phyloP scores from a whole-genome alignment of 169 alveolate genomes.

The Ichthyophthirius multifiliis region DNA sequence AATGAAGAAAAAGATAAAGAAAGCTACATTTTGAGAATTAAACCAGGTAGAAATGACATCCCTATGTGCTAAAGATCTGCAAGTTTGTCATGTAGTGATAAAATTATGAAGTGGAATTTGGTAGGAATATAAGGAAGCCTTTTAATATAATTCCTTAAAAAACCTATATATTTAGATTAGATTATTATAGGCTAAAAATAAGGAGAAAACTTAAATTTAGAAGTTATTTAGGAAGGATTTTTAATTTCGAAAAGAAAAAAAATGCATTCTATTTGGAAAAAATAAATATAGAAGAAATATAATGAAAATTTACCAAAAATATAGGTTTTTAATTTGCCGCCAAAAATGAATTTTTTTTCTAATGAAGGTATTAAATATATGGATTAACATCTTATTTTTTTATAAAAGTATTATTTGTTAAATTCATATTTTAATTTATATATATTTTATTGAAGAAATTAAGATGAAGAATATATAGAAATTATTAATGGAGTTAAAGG shows the following conservation, averaged over 20 bases:
- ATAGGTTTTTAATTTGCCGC: not conserved
- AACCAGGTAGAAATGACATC: slow-evolving; percentile 1
- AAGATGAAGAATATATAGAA: not conserved
- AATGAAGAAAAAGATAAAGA: not conserved
- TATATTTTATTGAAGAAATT: not conserved
- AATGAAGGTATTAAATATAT: not conserved
- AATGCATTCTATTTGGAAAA: not conserved
- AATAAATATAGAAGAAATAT: not conserved
- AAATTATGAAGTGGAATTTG: not conserved
- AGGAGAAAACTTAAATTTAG: not conserved
- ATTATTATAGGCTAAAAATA: not conserved
- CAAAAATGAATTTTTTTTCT: not conserved
- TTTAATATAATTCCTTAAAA: not conserved
- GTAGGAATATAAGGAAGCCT: not conserved
- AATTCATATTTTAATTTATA: not conserved
- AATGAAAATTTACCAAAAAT: not conserved
- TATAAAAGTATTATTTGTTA: too few relatives aligned
- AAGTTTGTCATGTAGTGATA: not conserved
- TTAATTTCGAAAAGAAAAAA: not conserved
- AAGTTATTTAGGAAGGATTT: not conserved
- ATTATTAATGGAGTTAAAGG: not conserved
- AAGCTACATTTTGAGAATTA: not conserved
- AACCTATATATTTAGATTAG: not conserved
- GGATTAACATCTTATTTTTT: not conserved
- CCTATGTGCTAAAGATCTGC: not conserved